phyloP scores from a whole-genome alignment of 768 basidiomycete species.

The Saitozyma podzolica region DNA sequence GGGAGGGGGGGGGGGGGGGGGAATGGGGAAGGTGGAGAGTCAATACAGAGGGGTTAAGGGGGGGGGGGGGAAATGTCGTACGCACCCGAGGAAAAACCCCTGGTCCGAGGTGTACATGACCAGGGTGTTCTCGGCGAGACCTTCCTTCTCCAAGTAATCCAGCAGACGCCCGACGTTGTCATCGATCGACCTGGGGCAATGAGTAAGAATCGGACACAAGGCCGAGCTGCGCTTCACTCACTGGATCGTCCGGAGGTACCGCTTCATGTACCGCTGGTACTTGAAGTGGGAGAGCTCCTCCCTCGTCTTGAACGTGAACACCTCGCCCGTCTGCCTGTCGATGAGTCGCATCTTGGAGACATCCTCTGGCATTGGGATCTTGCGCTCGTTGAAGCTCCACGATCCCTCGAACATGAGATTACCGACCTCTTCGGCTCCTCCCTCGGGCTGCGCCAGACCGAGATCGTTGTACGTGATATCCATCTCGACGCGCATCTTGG shows the following conservation, averaged over 20 bases:
- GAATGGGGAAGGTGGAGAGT: no score
- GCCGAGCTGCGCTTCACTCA: background rate
- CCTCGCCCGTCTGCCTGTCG: conserved; percentile 24
- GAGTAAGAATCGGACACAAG: background rate
- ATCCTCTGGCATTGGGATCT: conserved; percentile 30
- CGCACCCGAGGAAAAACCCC: conserved; percentile 29
- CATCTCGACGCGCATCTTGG: conserved; percentile 30
- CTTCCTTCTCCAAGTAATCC: conserved; percentile 23
- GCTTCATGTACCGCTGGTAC: conserved; percentile 38
- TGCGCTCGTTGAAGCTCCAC: conserved; percentile 12
- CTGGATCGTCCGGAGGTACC: conserved; percentile 30
- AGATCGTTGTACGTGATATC: conserved; percentile 29
- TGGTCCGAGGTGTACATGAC: conserved; percentile 33
- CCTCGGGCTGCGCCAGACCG: conserved; percentile 27
- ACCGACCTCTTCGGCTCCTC: conserved; percentile 20
- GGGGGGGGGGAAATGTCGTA: background rate
- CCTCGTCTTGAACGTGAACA: conserved; percentile 32
- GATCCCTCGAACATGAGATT: conserved; percentile 6
- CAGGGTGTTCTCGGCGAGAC: conserved; percentile 24
- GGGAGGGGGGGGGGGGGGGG: no score
- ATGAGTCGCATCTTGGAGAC: conserved; percentile 22
- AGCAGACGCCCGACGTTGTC: conserved; percentile 30
- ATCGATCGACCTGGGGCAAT: conserved; percentile 19
- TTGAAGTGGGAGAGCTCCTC: conserved; percentile 29
- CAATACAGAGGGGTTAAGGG: background rate